Evolutionary conservation across 1,284 basidiomycete genomes (phyloP), one percentile per base, ranked within the genome.

Genomic region (Rhodotorula sp.): DNA sequence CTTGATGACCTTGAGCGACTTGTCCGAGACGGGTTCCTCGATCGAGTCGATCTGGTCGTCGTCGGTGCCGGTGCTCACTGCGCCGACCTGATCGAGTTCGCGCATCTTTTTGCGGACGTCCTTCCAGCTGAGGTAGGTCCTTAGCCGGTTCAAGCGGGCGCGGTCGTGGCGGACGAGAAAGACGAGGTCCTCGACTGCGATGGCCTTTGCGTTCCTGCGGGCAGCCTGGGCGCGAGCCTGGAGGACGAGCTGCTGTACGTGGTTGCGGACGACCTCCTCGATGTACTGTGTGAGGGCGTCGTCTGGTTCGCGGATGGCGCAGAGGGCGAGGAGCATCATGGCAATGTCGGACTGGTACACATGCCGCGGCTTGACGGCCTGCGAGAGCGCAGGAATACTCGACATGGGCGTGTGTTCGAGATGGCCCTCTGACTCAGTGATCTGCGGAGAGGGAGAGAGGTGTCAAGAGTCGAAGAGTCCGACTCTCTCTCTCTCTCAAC

Each of bases 61-160:
- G 12, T 56, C 54, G 20, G 7, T 10, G 26, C 54, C 54, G 54
- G 23, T 26, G 8, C 20, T 26, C 3, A 15, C n/a, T 8, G 29
- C 54, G 14, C 54, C 54, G 34, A 67, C 69, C 31, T 73, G 71
- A 49, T 62, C 49, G n/a, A 82, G 89, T 76, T 65, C 63, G 34
- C 26, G 58, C 47, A 65, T 47, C 56, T 62, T 65, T 80, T 97
- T 97, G 23, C 96, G 87, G 12, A 98, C 95, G 76, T 97, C 96
- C 80, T 97, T 97, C 95, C 96, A 99, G 0, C 91, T 92, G n/a
- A 99, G 86, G 80, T 97, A 98, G 16, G 93, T 97, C 39, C 93
- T 84, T 26, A 98, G 84, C 34, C 96, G 86, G 81, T 97, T 97
- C 71, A 98, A 92, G 82, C 97, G 97, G 29, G 91, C 92, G 72